Evolutionary conservation across 202 grass and related monocot genomes (phyloP).

Genomic region (Thinopyrum obtusiflorum): DNA sequence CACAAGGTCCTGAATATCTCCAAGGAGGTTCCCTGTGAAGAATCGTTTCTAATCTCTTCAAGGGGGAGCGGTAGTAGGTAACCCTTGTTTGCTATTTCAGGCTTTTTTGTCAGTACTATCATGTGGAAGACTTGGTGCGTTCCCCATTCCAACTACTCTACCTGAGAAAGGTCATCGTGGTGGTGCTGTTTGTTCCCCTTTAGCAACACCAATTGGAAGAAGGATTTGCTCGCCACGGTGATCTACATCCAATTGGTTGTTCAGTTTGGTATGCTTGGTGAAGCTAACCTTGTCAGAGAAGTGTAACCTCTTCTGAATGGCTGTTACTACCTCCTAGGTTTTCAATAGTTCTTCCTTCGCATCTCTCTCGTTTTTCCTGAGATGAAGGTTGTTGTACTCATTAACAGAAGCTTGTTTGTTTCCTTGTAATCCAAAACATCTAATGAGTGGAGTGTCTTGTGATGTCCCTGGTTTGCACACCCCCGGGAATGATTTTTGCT

Average conservation of each 20-base stretch:
- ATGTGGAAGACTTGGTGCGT: slow-evolving; percentile 23
- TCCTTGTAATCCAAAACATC: slow-evolving; percentile 16
- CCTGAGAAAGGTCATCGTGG: slow-evolving; percentile 40
- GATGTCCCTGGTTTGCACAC: slow-evolving; percentile 15
- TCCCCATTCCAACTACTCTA: slow-evolving; percentile 19
- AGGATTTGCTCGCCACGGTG: slow-evolving; percentile 29
- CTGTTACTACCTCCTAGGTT: background rate
- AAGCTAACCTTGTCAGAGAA: slow-evolving; percentile 13
- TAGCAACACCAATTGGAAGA: slow-evolving; percentile 39
- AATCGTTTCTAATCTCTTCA: slow-evolving; percentile 33
- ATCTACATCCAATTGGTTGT: slow-evolving; percentile 26
- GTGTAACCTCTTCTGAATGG: slow-evolving; percentile 21
- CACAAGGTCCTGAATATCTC: slow-evolving; percentile 34
- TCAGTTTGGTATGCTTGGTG: slow-evolving; percentile 26
- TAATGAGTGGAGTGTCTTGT: slow-evolving; percentile 21
- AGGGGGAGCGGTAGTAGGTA: slow-evolving; percentile 27
- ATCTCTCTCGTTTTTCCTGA: slow-evolving; percentile 44
- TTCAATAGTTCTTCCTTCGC: slow-evolving; percentile 1
- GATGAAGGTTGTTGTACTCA: slow-evolving; percentile 36
- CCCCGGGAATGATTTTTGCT: slow-evolving; percentile 36
- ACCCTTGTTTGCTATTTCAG: slow-evolving; percentile 33
- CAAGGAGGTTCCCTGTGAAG: slow-evolving; percentile 25
- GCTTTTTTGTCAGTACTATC: slow-evolving; percentile 34
- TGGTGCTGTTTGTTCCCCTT: slow-evolving; percentile 22
- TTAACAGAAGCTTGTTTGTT: slow-evolving; percentile 25